phyloP scores from a whole-genome alignment of 805 yeast genomes.

The Wickerhamomyces tratensis region DNA sequence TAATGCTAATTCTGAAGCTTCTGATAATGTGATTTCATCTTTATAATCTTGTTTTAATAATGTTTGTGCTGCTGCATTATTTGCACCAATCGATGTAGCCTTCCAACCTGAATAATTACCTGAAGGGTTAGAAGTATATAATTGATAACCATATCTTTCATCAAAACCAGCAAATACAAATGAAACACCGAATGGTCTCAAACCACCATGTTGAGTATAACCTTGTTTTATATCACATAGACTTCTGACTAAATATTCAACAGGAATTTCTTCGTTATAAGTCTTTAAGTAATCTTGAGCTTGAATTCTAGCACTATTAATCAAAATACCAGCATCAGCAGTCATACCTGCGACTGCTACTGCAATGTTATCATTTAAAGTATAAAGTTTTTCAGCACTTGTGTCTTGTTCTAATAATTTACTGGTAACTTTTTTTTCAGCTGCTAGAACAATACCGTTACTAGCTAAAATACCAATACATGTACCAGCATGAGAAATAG shows the following conservation, averaged over 20 bases:
- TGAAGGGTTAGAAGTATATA: conserved; percentile 92
- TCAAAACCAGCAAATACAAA: conserved; percentile 95
- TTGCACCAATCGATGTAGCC: conserved; percentile 95
- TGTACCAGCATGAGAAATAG: conserved; percentile 96
- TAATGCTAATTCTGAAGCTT: conserved; percentile 80
- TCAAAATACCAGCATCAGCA: conserved; percentile 89
- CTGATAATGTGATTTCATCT: conserved; percentile 62
- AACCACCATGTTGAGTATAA: conserved; percentile 97
- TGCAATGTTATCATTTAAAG: conserved; percentile 69
- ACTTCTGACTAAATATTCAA: conserved; percentile 78
- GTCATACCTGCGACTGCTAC: conserved; percentile 98
- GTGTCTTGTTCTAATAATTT: conserved; percentile 91
- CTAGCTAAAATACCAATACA: conserved; percentile 87
- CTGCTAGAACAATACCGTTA: conserved; percentile 90
- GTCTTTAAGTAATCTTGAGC: conserved; percentile 83
- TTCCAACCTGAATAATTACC: conserved; percentile 99
- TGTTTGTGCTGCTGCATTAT: conserved; percentile 93
- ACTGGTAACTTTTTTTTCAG: conserved; percentile 91
- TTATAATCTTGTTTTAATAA: conserved; percentile 90
- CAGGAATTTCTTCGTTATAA: conserved; percentile 90
- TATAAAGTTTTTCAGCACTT: conserved; percentile 85
- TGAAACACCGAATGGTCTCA: conserved; percentile 97
- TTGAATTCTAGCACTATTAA: conserved; percentile 73
- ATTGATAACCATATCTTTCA: conserved; percentile 80
- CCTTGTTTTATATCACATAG: conserved; percentile 95